Conservation (phyloP, 2,329 filamentous ascomycete species). For the Fusarium mangiferae region DNA sequence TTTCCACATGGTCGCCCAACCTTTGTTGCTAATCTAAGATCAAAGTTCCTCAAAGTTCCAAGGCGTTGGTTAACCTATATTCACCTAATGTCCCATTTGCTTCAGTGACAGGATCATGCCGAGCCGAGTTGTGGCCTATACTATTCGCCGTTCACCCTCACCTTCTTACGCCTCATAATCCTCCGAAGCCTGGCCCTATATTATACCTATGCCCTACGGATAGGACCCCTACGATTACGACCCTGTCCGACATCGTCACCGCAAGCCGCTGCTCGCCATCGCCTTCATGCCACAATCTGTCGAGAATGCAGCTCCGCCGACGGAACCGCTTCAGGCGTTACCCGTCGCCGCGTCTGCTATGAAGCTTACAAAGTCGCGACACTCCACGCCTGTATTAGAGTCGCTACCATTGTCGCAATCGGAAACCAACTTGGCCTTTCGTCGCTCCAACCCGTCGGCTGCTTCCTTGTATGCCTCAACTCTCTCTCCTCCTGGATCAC, state of each 20-base stretch:
- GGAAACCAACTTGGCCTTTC: constrained; percentile 64
- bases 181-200: constrained; percentile 18
- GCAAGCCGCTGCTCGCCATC: constrained; percentile 35
- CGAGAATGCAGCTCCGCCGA: constrained; percentile 67
- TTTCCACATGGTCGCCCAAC: constrained; percentile 43
- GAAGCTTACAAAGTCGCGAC: constrained; percentile 70
- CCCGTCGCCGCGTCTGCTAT: constrained; percentile 71
- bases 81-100: constrained; percentile 11
- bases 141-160: constrained; percentile 35
- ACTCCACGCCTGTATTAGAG: constrained; percentile 63
- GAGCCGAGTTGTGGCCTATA: constrained; percentile 36
- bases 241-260: constrained; percentile 15
- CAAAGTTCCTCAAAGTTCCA: constrained; percentile 15
- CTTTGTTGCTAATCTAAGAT: constrained; percentile 23
- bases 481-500: constrained; percentile 73
- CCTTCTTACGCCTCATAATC: constrained; percentile 42
- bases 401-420: constrained; percentile 60
- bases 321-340: constrained; percentile 76
- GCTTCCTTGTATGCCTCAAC: constrained; percentile 73
- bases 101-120: constrained; percentile 45
- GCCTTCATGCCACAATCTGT: constrained; percentile 75
- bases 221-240: constrained; percentile 12
- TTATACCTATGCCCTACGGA: not conserved
- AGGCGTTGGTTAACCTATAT: constrained; percentile 7
- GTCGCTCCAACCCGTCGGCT: constrained; percentile 66